Conservation (phyloP, 2,329 filamentous ascomycete genomes). For the Coniochaeta sp. region DNA sequence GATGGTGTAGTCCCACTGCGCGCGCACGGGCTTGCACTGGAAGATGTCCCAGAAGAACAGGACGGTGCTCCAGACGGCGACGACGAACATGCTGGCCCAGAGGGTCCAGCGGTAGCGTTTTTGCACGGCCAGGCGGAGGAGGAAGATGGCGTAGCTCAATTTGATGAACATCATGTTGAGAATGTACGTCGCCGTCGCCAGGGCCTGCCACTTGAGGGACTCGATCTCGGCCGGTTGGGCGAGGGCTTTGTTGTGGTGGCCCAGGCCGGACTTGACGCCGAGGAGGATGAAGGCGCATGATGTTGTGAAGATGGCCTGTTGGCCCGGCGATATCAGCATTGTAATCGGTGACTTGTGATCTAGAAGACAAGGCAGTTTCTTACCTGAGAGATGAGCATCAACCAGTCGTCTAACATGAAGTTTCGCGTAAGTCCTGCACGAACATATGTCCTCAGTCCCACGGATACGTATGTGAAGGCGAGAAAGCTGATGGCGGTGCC, state of each 20-base stretch:
- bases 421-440: constrained; percentile 33
- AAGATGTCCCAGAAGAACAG: constrained; percentile 47
- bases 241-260: constrained; percentile 39
- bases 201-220: constrained; percentile 45
- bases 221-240: constrained; percentile 29
- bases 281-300: constrained; percentile 38
- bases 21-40: constrained; percentile 41
- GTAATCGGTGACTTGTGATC: neutral
- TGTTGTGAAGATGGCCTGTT: constrained; percentile 31
- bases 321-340: constrained; percentile 18
- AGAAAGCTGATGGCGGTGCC: constrained; percentile 29
- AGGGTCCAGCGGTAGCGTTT: constrained; percentile 42
- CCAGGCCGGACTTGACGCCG: constrained; percentile 35
- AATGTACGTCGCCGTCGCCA: constrained; percentile 43
- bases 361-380: constrained; percentile 9
- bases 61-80: constrained; percentile 37
- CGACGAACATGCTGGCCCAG: constrained; percentile 34
- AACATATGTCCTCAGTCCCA: constrained; percentile 36
- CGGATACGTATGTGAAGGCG: constrained; percentile 32
- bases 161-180: constrained; percentile 51
- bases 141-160: constrained; percentile 46
- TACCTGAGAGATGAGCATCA: constrained; percentile 44
- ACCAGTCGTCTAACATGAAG: constrained; percentile 45
- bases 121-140: constrained; percentile 38
- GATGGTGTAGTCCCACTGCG: constrained; percentile 47